Evolutionary conservation across 2,329 filamentous ascomycete species (phyloP).

Genomic region (Cercospora sp.): DNA sequence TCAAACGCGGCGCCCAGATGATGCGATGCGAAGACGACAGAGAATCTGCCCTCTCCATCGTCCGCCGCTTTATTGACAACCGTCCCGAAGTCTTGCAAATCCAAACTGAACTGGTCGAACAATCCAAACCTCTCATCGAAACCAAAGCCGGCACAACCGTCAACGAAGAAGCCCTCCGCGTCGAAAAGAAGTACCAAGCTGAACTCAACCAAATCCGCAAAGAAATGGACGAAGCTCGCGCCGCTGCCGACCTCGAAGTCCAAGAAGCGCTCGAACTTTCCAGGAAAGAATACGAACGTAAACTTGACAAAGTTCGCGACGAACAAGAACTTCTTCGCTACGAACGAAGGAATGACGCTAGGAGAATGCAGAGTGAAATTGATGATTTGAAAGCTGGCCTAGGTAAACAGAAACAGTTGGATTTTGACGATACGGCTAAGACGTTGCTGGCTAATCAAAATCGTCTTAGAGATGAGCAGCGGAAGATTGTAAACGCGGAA

Average conservation of each 20-base stretch:
- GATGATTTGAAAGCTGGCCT: background rate
- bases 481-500: background rate
- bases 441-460: background rate
- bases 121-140: background rate
- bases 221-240: background rate
- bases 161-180: background rate
- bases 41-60: background rate
- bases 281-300: background rate
- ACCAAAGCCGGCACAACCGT: background rate
- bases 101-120: background rate
- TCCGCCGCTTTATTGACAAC: background rate
- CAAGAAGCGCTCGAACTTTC: background rate
- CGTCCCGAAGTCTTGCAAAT: background rate
- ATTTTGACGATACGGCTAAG: background rate
- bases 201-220: background rate
- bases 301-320: background rate
- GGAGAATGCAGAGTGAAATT: background rate
- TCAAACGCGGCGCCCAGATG: background rate
- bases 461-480: slow-evolving; percentile 4
- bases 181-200: background rate
- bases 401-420: background rate
- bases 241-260: background rate
- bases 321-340: background rate
- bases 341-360: background rate
- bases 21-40: background rate